A percentile compares a stretch with the other conserved stretches of the same genome.
Evolutionary conservation across 352 stramenopile species (phyloP).

Genomic region (Globisporangium viniferum): DNA sequence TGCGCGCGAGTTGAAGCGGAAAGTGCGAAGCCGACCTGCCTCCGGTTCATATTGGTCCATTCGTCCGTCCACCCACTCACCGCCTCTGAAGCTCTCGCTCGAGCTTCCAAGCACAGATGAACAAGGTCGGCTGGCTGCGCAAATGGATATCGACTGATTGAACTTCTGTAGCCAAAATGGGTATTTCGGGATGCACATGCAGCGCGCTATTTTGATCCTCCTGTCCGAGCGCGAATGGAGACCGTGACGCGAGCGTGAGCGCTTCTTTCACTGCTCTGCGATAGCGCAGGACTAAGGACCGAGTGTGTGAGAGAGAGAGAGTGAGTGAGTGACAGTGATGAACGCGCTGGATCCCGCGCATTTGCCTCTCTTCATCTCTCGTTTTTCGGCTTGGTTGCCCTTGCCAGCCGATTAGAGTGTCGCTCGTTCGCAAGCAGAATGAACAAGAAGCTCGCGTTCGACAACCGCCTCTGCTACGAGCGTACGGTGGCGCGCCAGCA

Average conservation of each 20-base stretch:
- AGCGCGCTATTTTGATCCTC: not conserved
- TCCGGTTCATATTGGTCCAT: not conserved
- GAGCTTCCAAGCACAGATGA: not conserved
- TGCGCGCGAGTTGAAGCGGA: not conserved
- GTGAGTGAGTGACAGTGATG: not conserved
- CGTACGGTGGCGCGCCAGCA: conserved; percentile 64
- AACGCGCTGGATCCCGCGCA: not conserved
- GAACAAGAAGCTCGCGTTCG: conserved; percentile 76
- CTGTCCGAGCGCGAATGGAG: not conserved
- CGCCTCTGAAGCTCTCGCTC: not conserved
- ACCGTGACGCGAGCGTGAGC: not conserved
- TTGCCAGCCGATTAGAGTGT: not conserved
- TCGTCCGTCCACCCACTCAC: not conserved
- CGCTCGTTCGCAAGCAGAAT: conserved; percentile 23
- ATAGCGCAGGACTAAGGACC: not conserved
- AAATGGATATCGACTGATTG: not conserved
- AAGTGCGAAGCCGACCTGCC: not conserved
- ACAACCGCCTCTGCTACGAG: conserved; percentile 83
- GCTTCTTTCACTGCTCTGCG: not conserved
- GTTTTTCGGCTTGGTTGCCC: not conserved
- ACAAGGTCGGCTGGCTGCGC: not conserved
- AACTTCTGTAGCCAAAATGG: not conserved
- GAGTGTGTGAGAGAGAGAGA: not conserved
- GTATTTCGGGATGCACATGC: not conserved
- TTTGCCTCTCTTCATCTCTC: not conserved